These are phyloP conservation scores for Fusarium pilosicola DNA, from an alignment of 2,329 filamentous ascomycete species.

Conservation along the genomic window DNA sequence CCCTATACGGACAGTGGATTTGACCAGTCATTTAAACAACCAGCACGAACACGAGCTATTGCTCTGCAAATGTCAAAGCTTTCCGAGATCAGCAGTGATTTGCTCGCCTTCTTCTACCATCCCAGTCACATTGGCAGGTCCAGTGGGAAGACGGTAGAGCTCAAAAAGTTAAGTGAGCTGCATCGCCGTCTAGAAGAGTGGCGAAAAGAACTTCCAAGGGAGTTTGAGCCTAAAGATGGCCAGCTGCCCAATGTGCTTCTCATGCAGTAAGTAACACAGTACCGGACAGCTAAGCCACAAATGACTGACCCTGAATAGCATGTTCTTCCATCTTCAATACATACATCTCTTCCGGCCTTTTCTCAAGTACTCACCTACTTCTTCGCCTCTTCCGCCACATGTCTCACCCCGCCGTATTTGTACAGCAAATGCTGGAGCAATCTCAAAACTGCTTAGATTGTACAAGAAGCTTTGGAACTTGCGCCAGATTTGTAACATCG, in stretches of 20 bases:
- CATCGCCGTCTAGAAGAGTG: slow-evolving; percentile 91
- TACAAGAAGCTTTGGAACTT: slow-evolving; percentile 94
- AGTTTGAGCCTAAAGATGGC: slow-evolving; percentile 89
- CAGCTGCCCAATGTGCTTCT: slow-evolving; percentile 83
- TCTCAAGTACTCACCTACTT: slow-evolving; percentile 84
- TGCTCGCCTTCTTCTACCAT: slow-evolving; percentile 91
- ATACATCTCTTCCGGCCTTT: slow-evolving; percentile 97
- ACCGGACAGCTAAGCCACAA: not conserved
- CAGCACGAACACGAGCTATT: slow-evolving; percentile 83
- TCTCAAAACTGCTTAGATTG: slow-evolving; percentile 92
- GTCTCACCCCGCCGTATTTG: slow-evolving; percentile 92
- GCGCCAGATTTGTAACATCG: slow-evolving; percentile 94
- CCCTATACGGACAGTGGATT: slow-evolving; percentile 89
- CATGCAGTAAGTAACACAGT: slow-evolving; percentile 76
- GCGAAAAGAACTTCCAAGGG: slow-evolving; percentile 83
- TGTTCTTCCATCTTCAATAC: slow-evolving; percentile 96
- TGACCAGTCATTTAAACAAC: slow-evolving; percentile 77
- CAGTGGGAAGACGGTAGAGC: slow-evolving; percentile 80
- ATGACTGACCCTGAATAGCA: slow-evolving; percentile 63
- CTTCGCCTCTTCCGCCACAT: slow-evolving; percentile 84
- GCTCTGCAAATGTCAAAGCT: slow-evolving; percentile 83
- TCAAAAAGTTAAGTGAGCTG: slow-evolving; percentile 92
- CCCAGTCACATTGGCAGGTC: slow-evolving; percentile 72
- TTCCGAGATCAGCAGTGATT: slow-evolving; percentile 92
- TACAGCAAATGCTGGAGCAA: slow-evolving; percentile 86